Evolutionary conservation across 805 yeast genomes (phyloP).

Genomic region (Wickerhamomyces canadensis): DNA sequence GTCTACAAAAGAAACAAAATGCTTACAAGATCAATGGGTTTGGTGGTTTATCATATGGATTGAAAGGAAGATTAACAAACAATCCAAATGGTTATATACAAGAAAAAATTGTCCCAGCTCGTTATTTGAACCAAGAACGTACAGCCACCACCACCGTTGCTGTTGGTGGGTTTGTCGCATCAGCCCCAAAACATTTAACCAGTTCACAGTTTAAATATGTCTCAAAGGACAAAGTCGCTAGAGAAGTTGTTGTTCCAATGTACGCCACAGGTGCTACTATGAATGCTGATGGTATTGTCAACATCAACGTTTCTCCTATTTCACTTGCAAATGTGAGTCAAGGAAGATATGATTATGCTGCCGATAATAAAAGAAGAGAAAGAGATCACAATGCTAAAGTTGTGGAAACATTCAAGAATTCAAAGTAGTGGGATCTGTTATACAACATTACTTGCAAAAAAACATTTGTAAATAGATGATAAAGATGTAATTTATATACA

Average conservation of each 20-base stretch:
- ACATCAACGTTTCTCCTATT: neutral
- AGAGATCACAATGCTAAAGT: neutral
- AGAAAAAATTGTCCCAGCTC: slow-evolving; percentile 59
- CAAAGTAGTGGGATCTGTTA: too few species aligned
- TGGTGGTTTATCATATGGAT: slow-evolving; percentile 69
- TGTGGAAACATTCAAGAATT: neutral
- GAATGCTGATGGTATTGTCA: slow-evolving; percentile 32
- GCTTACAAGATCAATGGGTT: slow-evolving; percentile 48
- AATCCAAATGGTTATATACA: slow-evolving; percentile 64
- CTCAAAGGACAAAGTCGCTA: slow-evolving; percentile 33
- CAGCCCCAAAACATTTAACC: slow-evolving; percentile 26
- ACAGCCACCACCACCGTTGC: slow-evolving; percentile 36
- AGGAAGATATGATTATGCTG: neutral
- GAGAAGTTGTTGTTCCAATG: slow-evolving; percentile 41
- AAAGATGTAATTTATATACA: neutral
- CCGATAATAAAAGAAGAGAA: neutral
- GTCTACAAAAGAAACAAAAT: slow-evolving; percentile 4
- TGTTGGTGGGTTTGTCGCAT: slow-evolving; percentile 50
- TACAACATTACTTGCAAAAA: neutral
- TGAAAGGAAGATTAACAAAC: slow-evolving; percentile 62
- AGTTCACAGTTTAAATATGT: slow-evolving; percentile 30
- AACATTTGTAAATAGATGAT: neutral
- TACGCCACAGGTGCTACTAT: slow-evolving; percentile 33
- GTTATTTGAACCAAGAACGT: slow-evolving; percentile 45
- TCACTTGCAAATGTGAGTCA: neutral